Base-by-base conservation (phyloP, 768 basidiomycete species). In the Suillus occidentalis region DNA sequence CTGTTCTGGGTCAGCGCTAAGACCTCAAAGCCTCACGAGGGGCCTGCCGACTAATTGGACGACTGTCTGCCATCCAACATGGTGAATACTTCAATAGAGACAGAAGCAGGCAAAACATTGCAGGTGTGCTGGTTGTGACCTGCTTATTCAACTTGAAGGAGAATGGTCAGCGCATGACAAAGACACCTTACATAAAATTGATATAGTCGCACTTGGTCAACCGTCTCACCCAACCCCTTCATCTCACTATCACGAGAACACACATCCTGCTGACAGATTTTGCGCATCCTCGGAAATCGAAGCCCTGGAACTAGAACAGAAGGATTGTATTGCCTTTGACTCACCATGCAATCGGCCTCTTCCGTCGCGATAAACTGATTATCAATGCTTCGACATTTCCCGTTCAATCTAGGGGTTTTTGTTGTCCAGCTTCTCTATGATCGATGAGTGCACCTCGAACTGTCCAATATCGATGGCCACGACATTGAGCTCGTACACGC, bases 171-270 rank as follows among this genome's bases (percentile, higher is more conserved):
- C 58, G 18, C 53, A 59, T 59, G 58, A 59, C 58, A 59, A 59
- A 59, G 58, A 59, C 58, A 40, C 25, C 58, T 59, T 59, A 59
- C 58, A 59, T 59, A 59, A 59, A 59, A 42, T 20, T 28, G 28
- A 42, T 28, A 55, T 28, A 55, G 53, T 42, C 37, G 22, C 14
- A 12, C 56, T 40, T 58, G 37, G 39, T 28, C 39, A 59, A 59
- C 58, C 58, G 25, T 58, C 37, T 59, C 39, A 20, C 40, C 16
- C 10, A 20, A 59, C 18, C 25, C 57, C 25, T 59, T 59, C 58
- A 59, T 25, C 58, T 42, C 40, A 42, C 20, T 4, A 20, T 37
- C 31, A 55, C 13, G 31, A 55, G 53, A 55, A 42, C 58, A 20
- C 18, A 42, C 28, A 28, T 42, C 18, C 18, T 20, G 58, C 58